Evolutionary conservation across 176 grass and related monocot species (phyloP), one percentile per base, ranked within the genome.

Genomic region (Secale cereale): DNA sequence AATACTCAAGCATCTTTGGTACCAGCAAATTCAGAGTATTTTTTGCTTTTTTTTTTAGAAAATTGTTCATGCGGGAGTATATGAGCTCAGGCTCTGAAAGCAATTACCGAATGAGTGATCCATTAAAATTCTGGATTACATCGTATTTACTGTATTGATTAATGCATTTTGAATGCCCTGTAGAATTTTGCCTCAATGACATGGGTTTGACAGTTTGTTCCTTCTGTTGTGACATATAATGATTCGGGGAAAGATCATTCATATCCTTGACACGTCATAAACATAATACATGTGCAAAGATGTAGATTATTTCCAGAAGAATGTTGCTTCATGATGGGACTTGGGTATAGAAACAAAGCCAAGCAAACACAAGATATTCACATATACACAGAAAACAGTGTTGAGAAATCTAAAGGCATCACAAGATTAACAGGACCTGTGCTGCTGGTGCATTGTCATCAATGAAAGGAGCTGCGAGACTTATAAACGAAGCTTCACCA

Each of bases 401-500:
- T 74, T 76, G 41, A 73, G 43, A 35, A 83, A 82, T 82, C 39
- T 79, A 56, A 83, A 73, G 26, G 16, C 36, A 65, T 36, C 56
- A 50, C 26, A 74, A 73, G 15, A 83, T 46, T 48, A 76, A 86
- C 72, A 59, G 73, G 81, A 98, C 96, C 91, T 99, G 91, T 86
- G 93, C 60, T 36, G 56, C 82, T 81, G 97, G 97, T 31, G 97
- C 97, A 83, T 99, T 96, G 83, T 99, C 97, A 78, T 99, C 97
- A 74, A 99, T 99, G 78, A 94, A 99, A 78, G 97, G 97, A 86
- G 97, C 93, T 17, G 97, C 97, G 4, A 99, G 91, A 86, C 97
- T 99, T 89, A 99, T 99, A 87, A 99, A 99, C 79, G 97, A 99
- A 85, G 97, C 97, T 83, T 99, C 97, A 64, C 97, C 97, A 85